These are phyloP conservation scores for Xylariaceae sp. DNA, from an alignment of 2,329 filamentous ascomycete genomes.

Conservation along the genomic window DNA sequence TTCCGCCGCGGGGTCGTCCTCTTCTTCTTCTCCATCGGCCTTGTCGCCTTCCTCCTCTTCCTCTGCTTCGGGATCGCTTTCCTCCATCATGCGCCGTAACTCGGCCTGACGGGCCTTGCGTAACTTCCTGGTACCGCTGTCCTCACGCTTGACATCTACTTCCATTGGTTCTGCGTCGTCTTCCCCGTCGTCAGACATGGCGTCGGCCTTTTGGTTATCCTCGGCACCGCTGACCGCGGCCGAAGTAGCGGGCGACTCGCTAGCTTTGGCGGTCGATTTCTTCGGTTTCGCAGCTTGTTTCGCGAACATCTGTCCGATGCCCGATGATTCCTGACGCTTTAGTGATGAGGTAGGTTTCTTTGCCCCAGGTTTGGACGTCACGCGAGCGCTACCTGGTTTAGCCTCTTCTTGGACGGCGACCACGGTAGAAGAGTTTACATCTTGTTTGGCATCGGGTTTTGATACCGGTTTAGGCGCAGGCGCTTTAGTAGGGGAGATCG, in stretches of 20 bases:
- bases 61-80: constrained; percentile 30
- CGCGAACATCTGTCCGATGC: constrained; percentile 34
- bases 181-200: constrained; percentile 32
- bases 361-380: constrained; percentile 29
- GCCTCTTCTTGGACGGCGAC: constrained; percentile 35
- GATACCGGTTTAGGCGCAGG: constrained; percentile 26
- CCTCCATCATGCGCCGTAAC: constrained; percentile 33
- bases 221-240: constrained; percentile 17
- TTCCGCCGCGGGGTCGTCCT: constrained; percentile 29
- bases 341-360: constrained; percentile 38
- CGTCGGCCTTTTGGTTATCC: constrained; percentile 17
- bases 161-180: constrained; percentile 27
- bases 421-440: constrained; percentile 30
- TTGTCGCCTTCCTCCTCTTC: constrained; percentile 23
- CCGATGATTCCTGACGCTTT: constrained; percentile 44
- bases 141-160: constrained; percentile 23
- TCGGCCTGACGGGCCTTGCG: constrained; percentile 28
- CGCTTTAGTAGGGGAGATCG: constrained; percentile 26
- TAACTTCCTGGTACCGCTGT: constrained; percentile 20
- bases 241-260: constrained; percentile 12
- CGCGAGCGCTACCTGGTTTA: constrained; percentile 25
- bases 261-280: constrained; percentile 23
- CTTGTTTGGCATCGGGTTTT: constrained; percentile 31
- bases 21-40: not conserved
- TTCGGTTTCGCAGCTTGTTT: constrained; percentile 31